Evolutionary conservation across 768 basidiomycete genomes (phyloP).

Genomic region (Lyophyllum shimeji): DNA sequence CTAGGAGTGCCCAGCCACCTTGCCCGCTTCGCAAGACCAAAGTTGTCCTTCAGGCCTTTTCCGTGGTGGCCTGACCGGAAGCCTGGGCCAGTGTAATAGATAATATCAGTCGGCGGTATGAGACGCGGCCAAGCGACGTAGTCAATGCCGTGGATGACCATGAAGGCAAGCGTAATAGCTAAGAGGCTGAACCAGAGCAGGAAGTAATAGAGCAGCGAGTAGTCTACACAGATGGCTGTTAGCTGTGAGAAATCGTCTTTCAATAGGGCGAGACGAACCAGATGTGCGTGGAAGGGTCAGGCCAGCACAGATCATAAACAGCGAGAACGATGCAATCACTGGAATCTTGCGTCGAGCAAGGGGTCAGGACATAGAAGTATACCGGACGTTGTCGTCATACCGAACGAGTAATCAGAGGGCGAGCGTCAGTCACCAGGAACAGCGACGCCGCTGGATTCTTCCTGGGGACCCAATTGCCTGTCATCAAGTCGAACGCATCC

Average conservation of each 20-base stretch:
- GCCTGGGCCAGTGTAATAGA: conserved; percentile 89
- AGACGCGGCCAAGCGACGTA: conserved; percentile 96
- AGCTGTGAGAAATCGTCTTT: background rate
- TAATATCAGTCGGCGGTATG: conserved; percentile 77
- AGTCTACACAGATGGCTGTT: conserved; percentile 48
- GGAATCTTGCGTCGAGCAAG: conserved; percentile 62
- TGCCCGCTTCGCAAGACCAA: conserved; percentile 33
- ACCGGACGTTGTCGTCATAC: conserved; percentile 43
- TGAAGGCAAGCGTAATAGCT: conserved; percentile 63
- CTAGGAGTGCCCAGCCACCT: conserved; percentile 39
- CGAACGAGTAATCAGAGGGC: conserved; percentile 82
- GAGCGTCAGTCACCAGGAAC: conserved; percentile 72
- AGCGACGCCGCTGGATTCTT: conserved; percentile 68
- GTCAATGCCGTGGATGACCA: conserved; percentile 83
- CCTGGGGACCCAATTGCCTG: conserved; percentile 87
- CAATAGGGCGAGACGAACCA: conserved; percentile 48
- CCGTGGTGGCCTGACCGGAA: conserved; percentile 77
- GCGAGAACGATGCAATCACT: conserved; percentile 71
- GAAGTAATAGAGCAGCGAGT: conserved; percentile 84
- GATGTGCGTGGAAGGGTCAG: conserved; percentile 85
- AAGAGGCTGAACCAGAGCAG: conserved; percentile 75
- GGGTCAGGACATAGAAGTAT: background rate
- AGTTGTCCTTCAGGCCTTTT: conserved; percentile 53
- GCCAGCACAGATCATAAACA: conserved; percentile 88
- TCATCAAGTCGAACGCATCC: conserved; percentile 95